Evolutionary conservation across 352 stramenopile species (phyloP).

Genomic region (Phytopythium boreale): DNA sequence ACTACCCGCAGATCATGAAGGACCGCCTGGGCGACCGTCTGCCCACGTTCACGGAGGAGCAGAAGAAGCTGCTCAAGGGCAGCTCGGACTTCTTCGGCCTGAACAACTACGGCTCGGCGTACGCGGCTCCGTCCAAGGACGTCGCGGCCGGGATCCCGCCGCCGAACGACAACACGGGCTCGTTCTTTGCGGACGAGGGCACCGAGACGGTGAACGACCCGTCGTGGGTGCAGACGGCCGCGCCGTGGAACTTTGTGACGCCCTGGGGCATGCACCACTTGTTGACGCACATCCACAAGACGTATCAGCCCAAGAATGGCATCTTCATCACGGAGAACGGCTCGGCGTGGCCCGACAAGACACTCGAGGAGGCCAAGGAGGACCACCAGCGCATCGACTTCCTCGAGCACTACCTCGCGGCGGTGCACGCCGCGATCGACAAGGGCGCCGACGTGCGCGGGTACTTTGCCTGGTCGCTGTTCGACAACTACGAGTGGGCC

Average conservation of each 20-base stretch:
- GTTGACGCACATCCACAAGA: slow-evolving; percentile 86
- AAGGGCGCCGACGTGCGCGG: slow-evolving; percentile 51
- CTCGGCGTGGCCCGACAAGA: slow-evolving; percentile 45
- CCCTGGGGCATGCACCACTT: slow-evolving; percentile 80
- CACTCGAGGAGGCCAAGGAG: slow-evolving; percentile 59
- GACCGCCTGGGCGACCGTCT: slow-evolving; percentile 73
- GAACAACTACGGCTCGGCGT: slow-evolving; percentile 90
- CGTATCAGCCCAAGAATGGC: slow-evolving; percentile 62
- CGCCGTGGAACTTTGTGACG: slow-evolving; percentile 73
- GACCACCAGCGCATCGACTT: slow-evolving; percentile 74
- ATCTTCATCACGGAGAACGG: slow-evolving; percentile 94
- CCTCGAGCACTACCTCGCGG: slow-evolving; percentile 74
- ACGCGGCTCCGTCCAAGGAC: slow-evolving; percentile 28
- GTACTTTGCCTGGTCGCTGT: slow-evolving; percentile 89
- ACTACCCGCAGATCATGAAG: slow-evolving; percentile 91
- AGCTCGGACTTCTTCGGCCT: slow-evolving; percentile 92
- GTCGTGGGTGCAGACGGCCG: slow-evolving; percentile 61
- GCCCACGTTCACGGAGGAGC: slow-evolving; percentile 81
- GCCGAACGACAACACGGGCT: slow-evolving; percentile 26
- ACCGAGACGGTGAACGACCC: slow-evolving; percentile 27
- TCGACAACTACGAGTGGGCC: slow-evolving; percentile 93
- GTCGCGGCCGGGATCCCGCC: slow-evolving; percentile 23
- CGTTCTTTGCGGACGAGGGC: slow-evolving; percentile 33
- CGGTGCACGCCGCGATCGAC: slow-evolving; percentile 40
- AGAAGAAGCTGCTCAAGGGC: slow-evolving; percentile 72